phyloP scores from a whole-genome alignment of 345 rosid species.

The Zanthoxylum bungeanum region DNA sequence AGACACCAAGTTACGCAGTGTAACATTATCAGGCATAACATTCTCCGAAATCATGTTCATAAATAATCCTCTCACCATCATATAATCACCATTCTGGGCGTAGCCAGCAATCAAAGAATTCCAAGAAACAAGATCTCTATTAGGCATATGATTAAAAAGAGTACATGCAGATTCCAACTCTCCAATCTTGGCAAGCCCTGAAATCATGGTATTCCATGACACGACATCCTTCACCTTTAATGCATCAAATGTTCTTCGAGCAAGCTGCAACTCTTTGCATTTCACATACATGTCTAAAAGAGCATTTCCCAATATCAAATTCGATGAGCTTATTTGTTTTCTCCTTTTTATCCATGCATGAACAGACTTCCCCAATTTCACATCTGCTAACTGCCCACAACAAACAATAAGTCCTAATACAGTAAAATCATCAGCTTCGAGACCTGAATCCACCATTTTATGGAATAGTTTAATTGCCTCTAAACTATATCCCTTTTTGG shows the following conservation, averaged over 20 bases:
- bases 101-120: slow-evolving; percentile 49
- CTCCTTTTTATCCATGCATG: slow-evolving; percentile 47
- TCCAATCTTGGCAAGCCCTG: slow-evolving; percentile 45
- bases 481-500: slow-evolving; percentile 38
- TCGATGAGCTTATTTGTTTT: slow-evolving; percentile 32
- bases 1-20: slow-evolving; percentile 41
- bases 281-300: slow-evolving; percentile 46
- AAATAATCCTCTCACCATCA: slow-evolving; percentile 29
- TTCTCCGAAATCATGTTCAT: slow-evolving; percentile 33
- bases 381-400: slow-evolving; percentile 43
- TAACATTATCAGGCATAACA: slow-evolving; percentile 43
- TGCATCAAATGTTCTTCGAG: slow-evolving; percentile 31
- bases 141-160: slow-evolving; percentile 43
- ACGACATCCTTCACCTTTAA: slow-evolving; percentile 33
- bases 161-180: slow-evolving; percentile 36
- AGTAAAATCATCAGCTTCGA: slow-evolving; percentile 33
- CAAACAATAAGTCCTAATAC: slow-evolving; percentile 46
- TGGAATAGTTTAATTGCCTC: slow-evolving; percentile 46
- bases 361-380: slow-evolving; percentile 43
- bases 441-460: slow-evolving; percentile 26
- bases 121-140: slow-evolving; percentile 49
- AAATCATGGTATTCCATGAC: slow-evolving; percentile 57
- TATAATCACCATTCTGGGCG: slow-evolving; percentile 38
- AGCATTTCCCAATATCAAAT: slow-evolving; percentile 49
- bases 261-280: slow-evolving; percentile 37